phyloP scores from a whole-genome alignment of 192 early-diverging fungal genomes.

The Ambispora gerdemannii region DNA sequence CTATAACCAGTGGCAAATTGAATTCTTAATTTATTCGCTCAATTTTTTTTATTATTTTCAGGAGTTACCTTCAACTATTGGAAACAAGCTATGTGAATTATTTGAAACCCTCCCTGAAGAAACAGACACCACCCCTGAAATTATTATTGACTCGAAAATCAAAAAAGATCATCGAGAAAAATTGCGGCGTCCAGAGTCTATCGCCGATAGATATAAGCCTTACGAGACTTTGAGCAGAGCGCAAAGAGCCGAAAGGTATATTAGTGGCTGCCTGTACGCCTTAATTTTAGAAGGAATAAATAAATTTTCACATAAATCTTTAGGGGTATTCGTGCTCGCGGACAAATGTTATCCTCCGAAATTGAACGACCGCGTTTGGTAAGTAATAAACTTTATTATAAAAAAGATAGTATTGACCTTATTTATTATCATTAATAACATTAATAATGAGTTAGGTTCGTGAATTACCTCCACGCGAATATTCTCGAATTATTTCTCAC shows the following conservation, averaged over 20 bases:
- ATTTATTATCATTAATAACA: neutral
- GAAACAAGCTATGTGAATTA: neutral
- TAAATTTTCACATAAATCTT: no score
- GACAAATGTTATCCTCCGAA: neutral
- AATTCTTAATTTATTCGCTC: neutral
- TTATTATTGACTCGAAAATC: neutral
- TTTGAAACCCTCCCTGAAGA: neutral
- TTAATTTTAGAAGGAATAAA: no score
- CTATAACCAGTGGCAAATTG: no score
- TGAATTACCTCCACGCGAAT: neutral
- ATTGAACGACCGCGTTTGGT: constrained; percentile 1
- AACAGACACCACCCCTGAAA: neutral
- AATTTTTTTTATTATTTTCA: neutral
- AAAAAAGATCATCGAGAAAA: neutral
- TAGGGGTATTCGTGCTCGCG: neutral
- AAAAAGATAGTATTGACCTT: neutral
- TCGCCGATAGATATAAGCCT: constrained; percentile 2
- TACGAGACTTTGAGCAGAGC: constrained; percentile 1
- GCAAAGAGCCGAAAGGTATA: neutral
- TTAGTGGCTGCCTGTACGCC: neutral
- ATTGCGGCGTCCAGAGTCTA: neutral
- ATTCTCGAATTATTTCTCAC: neutral
- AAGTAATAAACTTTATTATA: neutral
- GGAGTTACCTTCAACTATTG: constrained; percentile 1
- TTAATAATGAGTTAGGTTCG: no score